Evolutionary conservation across 352 stramenopile genomes (phyloP).

Genomic region (Pythium rishiriense): DNA sequence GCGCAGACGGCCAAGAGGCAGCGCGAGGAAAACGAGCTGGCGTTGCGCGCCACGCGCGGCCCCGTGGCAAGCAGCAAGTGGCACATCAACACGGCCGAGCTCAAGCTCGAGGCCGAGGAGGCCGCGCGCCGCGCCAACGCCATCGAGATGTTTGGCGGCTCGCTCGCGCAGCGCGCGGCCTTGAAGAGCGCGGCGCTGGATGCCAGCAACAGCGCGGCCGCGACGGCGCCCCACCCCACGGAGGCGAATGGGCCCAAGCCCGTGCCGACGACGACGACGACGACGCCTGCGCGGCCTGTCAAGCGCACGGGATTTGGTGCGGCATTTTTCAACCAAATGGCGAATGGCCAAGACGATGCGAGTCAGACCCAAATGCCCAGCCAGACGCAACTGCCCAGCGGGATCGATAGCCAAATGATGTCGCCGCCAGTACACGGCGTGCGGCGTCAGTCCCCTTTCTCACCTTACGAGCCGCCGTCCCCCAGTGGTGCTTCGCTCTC

Average conservation of each 20-base stretch:
- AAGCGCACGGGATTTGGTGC: conserved; percentile 18
- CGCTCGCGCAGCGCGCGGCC: conserved; percentile 24
- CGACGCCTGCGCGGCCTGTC: conserved; percentile 1
- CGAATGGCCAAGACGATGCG: conserved; percentile 10
- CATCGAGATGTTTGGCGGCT: conserved; percentile 25
- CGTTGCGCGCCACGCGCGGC: conserved; percentile 28
- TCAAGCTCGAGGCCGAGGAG: conserved; percentile 50
- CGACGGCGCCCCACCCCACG: neutral
- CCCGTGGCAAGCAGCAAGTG: conserved; percentile 65
- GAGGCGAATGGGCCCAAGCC: neutral
- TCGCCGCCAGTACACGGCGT: conserved; percentile 1
- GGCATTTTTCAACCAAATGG: conserved; percentile 5
- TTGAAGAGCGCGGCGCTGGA: conserved; percentile 33
- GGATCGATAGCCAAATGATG: conserved; percentile 1
- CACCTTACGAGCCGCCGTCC: conserved; percentile 1
- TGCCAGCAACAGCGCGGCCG: conserved; percentile 27
- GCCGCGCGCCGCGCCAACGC: conserved; percentile 27
- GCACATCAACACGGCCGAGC: conserved; percentile 65
- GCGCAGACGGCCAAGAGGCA: conserved; percentile 1
- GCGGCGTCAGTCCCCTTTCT: conserved; percentile 18
- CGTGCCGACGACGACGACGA: neutral
- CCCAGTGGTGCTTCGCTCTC: conserved; percentile 16
- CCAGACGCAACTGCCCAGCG: conserved; percentile 6
- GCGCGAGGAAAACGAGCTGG: neutral
- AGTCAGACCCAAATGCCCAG: conserved; percentile 27